These are phyloP conservation scores for Plenodomus biglobosus DNA, from an alignment of 2,329 filamentous ascomycete genomes.

Conservation along the genomic window DNA sequence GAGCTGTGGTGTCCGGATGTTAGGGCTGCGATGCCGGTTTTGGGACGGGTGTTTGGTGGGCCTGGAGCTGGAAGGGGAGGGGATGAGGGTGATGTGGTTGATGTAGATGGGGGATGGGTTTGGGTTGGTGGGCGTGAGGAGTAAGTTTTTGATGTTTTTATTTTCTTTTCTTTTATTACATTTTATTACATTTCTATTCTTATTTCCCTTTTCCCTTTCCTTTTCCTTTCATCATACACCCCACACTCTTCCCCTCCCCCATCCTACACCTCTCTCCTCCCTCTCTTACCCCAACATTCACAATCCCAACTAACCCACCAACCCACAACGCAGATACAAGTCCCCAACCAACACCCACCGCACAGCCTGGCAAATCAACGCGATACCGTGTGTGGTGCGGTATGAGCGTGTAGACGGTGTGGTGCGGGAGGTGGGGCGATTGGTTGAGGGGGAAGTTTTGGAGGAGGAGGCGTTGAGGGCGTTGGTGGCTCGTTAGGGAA, in stretches of 20 bases:
- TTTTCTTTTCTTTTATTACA: too few relatives aligned
- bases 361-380: not conserved
- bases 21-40: not conserved
- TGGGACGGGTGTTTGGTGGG: not conserved
- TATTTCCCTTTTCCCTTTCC: too few relatives aligned
- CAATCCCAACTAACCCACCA: too few relatives aligned
- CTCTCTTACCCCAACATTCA: too few relatives aligned
- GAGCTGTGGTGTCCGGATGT: not conserved
- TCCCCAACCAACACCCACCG: not conserved
- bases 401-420: not conserved
- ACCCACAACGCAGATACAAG: not conserved
- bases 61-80: too few relatives aligned
- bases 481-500: too few relatives aligned
- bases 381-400: not conserved
- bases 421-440: not conserved
- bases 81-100: too few relatives aligned
- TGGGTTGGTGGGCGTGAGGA: not conserved
- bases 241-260: too few relatives aligned
- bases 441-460: not conserved
- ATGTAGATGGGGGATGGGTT: not conserved
- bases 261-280: too few relatives aligned
- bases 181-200: too few relatives aligned
- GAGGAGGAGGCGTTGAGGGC: not conserved
- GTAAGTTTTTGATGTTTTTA: not conserved
- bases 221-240: too few relatives aligned